A percentile compares a stretch with the other conserved stretches of the same genome.
phyloP scores from a whole-genome alignment of 208 protist species.

The Leishmania aethiopica region DNA sequence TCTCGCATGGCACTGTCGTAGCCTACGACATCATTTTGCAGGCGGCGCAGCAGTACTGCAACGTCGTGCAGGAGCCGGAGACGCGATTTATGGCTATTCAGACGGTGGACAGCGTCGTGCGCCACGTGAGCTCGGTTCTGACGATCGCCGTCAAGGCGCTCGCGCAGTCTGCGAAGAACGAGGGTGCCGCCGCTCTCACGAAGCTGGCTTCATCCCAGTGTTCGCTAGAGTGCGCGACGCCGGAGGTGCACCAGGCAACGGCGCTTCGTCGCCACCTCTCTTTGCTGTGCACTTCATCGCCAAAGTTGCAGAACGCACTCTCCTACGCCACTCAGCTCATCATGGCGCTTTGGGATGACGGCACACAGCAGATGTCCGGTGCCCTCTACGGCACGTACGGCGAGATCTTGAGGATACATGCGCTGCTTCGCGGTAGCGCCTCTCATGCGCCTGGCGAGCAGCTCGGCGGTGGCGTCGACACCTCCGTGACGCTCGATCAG shows the following conservation, averaged over 20 bases:
- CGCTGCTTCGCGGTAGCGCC: constrained; percentile 6
- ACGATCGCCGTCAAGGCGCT: constrained; percentile 18
- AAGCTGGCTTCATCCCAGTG: constrained; percentile 2
- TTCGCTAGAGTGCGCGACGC: neutral
- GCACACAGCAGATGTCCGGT: constrained; percentile 84
- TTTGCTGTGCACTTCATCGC: constrained; percentile 39
- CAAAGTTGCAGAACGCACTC: constrained; percentile 45
- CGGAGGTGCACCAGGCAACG: neutral
- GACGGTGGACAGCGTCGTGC: constrained; percentile 82
- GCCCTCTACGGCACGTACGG: constrained; percentile 85
- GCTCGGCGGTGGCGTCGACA: neutral
- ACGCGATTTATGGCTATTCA: constrained; percentile 92
- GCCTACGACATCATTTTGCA: constrained; percentile 77
- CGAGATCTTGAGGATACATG: constrained; percentile 37
- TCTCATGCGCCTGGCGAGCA: neutral
- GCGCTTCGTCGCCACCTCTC: constrained; percentile 13
- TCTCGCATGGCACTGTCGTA: constrained; percentile 1
- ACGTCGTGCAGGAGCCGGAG: constrained; percentile 69
- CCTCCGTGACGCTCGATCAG: constrained; percentile 34
- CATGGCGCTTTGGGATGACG: constrained; percentile 90
- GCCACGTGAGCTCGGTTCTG: constrained; percentile 68
- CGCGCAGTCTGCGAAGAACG: neutral
- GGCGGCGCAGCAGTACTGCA: constrained; percentile 50
- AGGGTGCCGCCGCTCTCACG: constrained; percentile 8
- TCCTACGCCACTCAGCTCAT: constrained; percentile 69